Evolutionary conservation across 1,284 basidiomycete species (phyloP).

Genomic region (Cryptococcus depauperatus): DNA sequence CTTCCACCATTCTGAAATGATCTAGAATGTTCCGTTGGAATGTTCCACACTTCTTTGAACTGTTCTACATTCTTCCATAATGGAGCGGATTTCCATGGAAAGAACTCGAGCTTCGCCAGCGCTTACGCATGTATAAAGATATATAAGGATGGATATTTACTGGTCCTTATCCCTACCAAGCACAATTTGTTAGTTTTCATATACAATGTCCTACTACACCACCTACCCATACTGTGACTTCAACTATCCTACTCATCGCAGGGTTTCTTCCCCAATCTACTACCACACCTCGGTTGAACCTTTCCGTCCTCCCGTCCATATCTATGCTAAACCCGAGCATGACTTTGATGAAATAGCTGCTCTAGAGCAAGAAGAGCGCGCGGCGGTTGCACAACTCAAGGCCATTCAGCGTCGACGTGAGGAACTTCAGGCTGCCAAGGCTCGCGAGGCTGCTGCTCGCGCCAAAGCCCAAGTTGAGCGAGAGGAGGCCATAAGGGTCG

Average conservation of each 20-base stretch:
- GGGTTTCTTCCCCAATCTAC: background rate
- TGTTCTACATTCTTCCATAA: too few species aligned
- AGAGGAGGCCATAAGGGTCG: slow-evolving; percentile 8
- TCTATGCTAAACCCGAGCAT: background rate
- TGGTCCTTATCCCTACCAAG: too few species aligned
- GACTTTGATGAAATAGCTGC: background rate
- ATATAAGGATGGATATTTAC: too few species aligned
- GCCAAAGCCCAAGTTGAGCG: slow-evolving; percentile 10
- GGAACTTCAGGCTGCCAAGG: slow-evolving; percentile 23
- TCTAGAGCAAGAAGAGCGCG: slow-evolving; percentile 17
- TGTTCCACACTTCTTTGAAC: too few species aligned
- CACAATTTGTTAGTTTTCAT: too few species aligned
- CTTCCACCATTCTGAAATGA: too few species aligned
- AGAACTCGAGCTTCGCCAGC: too few species aligned
- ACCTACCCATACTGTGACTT: background rate
- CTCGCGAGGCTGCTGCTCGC: slow-evolving; percentile 13
- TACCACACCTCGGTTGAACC: background rate
- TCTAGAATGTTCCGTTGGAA: too few species aligned
- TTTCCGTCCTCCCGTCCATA: background rate
- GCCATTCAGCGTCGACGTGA: slow-evolving; percentile 34
- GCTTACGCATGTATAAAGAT: too few species aligned
- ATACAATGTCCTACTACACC: background rate
- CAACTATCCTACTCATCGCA: background rate
- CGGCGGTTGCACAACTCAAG: slow-evolving; percentile 34
- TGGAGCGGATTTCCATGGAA: too few species aligned